Conservation (phyloP, 805 yeast genomes). For the Candida pseudofarinosa region DNA sequence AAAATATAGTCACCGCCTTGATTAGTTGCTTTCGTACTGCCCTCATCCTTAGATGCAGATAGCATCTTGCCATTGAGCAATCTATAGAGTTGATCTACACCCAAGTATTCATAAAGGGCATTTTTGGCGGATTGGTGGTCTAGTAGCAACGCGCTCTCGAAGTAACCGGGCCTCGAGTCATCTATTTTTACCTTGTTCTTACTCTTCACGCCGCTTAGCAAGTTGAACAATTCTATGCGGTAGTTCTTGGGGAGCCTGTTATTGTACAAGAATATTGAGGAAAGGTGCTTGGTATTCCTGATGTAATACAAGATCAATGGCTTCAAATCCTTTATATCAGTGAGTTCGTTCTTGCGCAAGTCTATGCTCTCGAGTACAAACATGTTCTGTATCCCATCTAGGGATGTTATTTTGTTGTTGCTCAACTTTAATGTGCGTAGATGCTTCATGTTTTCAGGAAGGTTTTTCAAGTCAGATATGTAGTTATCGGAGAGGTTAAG, state of each 20-base stretch:
- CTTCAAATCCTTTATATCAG: slow-evolving; percentile 26
- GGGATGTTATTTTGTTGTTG: slow-evolving; percentile 40
- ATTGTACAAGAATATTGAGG: slow-evolving; percentile 37
- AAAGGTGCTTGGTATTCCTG: slow-evolving; percentile 27
- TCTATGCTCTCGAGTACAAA: slow-evolving; percentile 47
- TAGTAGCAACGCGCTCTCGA: slow-evolving; percentile 52
- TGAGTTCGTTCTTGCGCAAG: slow-evolving; percentile 44
- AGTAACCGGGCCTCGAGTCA: slow-evolving; percentile 59
- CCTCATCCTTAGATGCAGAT: neutral
- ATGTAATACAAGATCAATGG: slow-evolving; percentile 35
- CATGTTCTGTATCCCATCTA: slow-evolving; percentile 45
- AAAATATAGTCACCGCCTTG: neutral
- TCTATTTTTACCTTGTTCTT: slow-evolving; percentile 48
- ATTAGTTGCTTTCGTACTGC: neutral
- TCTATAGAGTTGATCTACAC: neutral
- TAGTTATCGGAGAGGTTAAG: slow-evolving; percentile 41
- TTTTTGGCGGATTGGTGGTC: slow-evolving; percentile 47
- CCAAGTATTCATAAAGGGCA: slow-evolving; percentile 36
- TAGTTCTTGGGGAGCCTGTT: slow-evolving; percentile 45
- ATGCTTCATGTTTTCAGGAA: slow-evolving; percentile 29
- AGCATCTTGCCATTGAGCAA: neutral
- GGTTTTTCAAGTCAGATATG: slow-evolving; percentile 28
- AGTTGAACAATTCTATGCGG: slow-evolving; percentile 52
- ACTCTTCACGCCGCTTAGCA: slow-evolving; percentile 50
- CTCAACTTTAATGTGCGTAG: slow-evolving; percentile 48